A percentile compares a stretch with the other conserved stretches of the same genome.
Conservation (phyloP, 352 stramenopile genomes). For the Globisporangium ultimum region DNA sequence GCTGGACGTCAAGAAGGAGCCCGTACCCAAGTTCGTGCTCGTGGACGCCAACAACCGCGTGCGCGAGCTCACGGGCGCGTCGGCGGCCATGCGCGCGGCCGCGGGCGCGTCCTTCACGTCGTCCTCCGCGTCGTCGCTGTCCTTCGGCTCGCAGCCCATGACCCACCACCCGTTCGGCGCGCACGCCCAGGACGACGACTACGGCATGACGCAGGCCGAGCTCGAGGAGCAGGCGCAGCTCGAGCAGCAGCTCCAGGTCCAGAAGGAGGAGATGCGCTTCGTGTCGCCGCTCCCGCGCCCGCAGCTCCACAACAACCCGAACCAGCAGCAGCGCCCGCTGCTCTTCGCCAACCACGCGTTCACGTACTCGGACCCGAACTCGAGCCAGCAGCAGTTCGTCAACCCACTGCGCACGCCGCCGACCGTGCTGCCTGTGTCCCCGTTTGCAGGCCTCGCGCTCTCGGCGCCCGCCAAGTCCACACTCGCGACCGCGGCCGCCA, state of each 20-base stretch:
- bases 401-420: constrained; percentile 42
- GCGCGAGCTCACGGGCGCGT: constrained; percentile 53
- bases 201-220: constrained; percentile 43
- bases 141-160: constrained; percentile 15
- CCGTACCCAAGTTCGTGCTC: constrained; percentile 58
- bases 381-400: constrained; percentile 25
- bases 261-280: constrained; percentile 82
- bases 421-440: constrained; percentile 57
- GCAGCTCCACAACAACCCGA: constrained; percentile 23
- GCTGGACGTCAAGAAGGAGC: constrained; percentile 18
- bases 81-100: constrained; percentile 5
- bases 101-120: not conserved
- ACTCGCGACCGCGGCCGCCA: constrained; percentile 11
- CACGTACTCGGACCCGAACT: constrained; percentile 57
- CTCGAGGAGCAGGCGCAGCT: constrained; percentile 64
- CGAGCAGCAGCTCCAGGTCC: constrained; percentile 67
- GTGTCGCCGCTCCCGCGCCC: constrained; percentile 43
- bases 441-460: constrained; percentile 67
- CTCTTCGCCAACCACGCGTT: constrained; percentile 43
- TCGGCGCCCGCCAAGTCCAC: constrained; percentile 58
- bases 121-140: constrained; percentile 7
- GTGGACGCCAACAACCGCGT: constrained; percentile 74
- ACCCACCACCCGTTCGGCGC: constrained; percentile 4
- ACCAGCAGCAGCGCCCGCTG: constrained; percentile 22
- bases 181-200: constrained; percentile 22